Conservation (phyloP, 768 basidiomycete species). For the Suillus ampliporus region DNA sequence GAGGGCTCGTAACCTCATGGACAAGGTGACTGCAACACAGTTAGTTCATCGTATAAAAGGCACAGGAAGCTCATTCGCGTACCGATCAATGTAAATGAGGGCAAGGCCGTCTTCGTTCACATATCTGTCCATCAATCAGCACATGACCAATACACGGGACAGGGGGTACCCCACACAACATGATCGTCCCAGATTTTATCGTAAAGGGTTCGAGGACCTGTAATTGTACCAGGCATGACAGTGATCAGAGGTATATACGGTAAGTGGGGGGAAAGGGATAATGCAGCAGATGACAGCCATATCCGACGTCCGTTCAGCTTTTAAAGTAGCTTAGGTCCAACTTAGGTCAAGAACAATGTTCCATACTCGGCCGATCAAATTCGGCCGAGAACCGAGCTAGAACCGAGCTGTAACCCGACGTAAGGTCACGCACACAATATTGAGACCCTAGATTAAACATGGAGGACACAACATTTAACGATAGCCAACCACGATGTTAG, state of each 20-base stretch:
- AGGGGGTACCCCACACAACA: slow-evolving; percentile 67
- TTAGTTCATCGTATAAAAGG: neutral
- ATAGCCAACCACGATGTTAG: too few relatives aligned
- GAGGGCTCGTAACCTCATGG: slow-evolving; percentile 93
- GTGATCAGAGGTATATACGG: neutral
- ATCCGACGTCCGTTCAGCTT: neutral
- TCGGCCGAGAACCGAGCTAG: too few relatives aligned
- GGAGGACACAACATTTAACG: too few relatives aligned
- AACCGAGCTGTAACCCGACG: too few relatives aligned
- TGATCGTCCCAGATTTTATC: slow-evolving; percentile 99
- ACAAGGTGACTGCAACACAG: slow-evolving; percentile 56
- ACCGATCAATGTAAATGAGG: slow-evolving; percentile 86
- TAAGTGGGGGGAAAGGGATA: slow-evolving; percentile 13
- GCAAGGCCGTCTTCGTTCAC: slow-evolving; percentile 77
- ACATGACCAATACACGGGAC: slow-evolving; percentile 12
- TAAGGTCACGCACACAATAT: too few relatives aligned
- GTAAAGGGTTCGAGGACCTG: slow-evolving; percentile 85
- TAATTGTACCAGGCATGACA: slow-evolving; percentile 60
- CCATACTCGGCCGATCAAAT: slow-evolving; percentile 1
- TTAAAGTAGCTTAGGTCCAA: neutral
- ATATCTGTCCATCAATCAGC: slow-evolving; percentile 50
- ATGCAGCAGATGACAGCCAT: neutral
- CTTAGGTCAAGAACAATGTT: slow-evolving; percentile 7
- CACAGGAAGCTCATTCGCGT: slow-evolving; percentile 20
- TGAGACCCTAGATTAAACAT: too few relatives aligned